A percentile compares a stretch with the other conserved stretches of the same genome.
These are phyloP conservation scores for Williopsis jadinii DNA, from an alignment of 1,139 yeast species.

Conservation along the genomic window DNA sequence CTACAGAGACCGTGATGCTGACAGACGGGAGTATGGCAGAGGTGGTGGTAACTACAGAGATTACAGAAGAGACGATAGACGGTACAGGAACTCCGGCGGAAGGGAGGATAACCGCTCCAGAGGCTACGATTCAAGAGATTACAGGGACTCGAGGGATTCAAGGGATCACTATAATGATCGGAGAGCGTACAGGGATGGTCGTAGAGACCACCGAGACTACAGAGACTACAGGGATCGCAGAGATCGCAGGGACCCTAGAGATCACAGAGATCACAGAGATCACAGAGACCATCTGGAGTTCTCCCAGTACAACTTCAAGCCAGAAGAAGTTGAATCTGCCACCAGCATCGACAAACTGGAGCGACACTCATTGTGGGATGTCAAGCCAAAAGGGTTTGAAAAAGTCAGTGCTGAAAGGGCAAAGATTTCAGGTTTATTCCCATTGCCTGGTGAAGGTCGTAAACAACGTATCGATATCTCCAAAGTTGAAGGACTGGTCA, in stretches of 20 bases:
- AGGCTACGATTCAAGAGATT: neutral
- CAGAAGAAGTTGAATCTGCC: constrained; percentile 23
- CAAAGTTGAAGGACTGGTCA: constrained; percentile 43
- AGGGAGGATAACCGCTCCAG: neutral
- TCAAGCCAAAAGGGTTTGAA: constrained; percentile 69
- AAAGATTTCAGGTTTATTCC: constrained; percentile 74
- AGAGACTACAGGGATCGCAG: constrained; percentile 15
- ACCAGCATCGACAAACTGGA: constrained; percentile 36
- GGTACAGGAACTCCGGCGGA: neutral
- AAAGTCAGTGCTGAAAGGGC: constrained; percentile 73
- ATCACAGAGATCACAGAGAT: constrained; percentile 8
- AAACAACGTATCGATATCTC: constrained; percentile 44
- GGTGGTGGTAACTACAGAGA: neutral
- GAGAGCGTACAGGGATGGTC: constrained; percentile 6
- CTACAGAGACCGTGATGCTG: constrained; percentile 3
- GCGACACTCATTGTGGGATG: constrained; percentile 62
- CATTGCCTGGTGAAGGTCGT: constrained; percentile 60
- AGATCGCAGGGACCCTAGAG: constrained; percentile 6
- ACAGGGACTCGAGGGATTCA: constrained; percentile 2
- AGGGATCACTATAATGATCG: constrained; percentile 1
- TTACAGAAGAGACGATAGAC: neutral
- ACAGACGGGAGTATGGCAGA: neutral
- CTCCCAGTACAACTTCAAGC: neutral
- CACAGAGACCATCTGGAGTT: constrained; percentile 5
- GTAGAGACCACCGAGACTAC: constrained; percentile 6